Percentiles rank a stretch among this genome's conserved stretches.
phyloP scores from a whole-genome alignment of 176 grass and related monocot genomes.

The Sorghum bicolor region Sorghum_bicolor_NCBIv3 NC_012870.2:34537001-34537500 shows the following conservation, averaged over 20 bases:
- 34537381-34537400: constrained; percentile 78
- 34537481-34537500: constrained; percentile 74
- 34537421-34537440: constrained; percentile 65
- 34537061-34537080: constrained; percentile 73
- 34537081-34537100: constrained; percentile 72
- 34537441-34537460: constrained; percentile 81
- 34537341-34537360: constrained; percentile 75
- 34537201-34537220: constrained; percentile 72
- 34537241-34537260: constrained; percentile 79
- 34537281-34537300: constrained; percentile 60
- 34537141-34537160: constrained; percentile 62
- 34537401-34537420: constrained; percentile 71
- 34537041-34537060: constrained; percentile 67
- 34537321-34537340: constrained; percentile 56
- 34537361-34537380: constrained; percentile 92
- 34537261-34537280: constrained; percentile 89
- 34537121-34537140: constrained; percentile 73
- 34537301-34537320: constrained; percentile 39
- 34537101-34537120: constrained; percentile 82
- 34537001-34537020: constrained; percentile 80
- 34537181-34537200: constrained; percentile 74
- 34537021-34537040: constrained; percentile 76
- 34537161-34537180: constrained; percentile 64
- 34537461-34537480: constrained; percentile 72
- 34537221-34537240: constrained; percentile 89